Percentiles rank a stretch among this genome's conserved stretches.
phyloP scores from a whole-genome alignment of 2,329 filamentous ascomycete species.

The Incumbomyces delicatus region DNA sequence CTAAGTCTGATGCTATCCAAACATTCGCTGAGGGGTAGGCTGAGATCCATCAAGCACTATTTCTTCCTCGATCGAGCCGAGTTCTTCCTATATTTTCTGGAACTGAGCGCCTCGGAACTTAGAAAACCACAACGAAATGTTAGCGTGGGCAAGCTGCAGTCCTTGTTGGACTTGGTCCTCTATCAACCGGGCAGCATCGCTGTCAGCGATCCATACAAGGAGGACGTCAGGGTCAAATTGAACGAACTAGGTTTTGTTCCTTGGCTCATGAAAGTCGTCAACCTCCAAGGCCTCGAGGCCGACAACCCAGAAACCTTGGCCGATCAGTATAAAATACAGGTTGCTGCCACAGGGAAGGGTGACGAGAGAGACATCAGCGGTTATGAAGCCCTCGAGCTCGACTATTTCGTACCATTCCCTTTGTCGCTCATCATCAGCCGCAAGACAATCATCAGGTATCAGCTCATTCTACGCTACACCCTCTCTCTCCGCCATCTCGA shows the following conservation, averaged over 20 bases:
- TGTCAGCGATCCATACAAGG: conserved; percentile 91
- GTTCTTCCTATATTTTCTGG: conserved; percentile 96
- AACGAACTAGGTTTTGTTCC: conserved; percentile 89
- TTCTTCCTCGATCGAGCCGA: conserved; percentile 98
- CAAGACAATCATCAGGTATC: conserved; percentile 94
- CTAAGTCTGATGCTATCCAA: conserved; percentile 86
- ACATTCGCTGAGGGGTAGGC: conserved; percentile 75
- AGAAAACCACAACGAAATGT: conserved; percentile 80
- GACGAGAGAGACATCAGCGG: conserved; percentile 80
- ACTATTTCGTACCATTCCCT: conserved; percentile 90
- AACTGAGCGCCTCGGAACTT: conserved; percentile 79
- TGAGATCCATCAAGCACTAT: conserved; percentile 93
- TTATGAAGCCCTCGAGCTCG: conserved; percentile 85
- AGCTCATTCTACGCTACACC: conserved; percentile 89
- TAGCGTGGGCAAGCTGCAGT: conserved; percentile 89
- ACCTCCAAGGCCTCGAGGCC: conserved; percentile 89
- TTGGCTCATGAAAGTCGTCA: conserved; percentile 90
- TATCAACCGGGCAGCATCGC: conserved; percentile 94
- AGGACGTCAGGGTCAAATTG: conserved; percentile 96
- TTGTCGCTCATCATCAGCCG: conserved; percentile 90
- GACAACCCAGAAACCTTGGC: conserved; percentile 50
- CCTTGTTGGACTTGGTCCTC: conserved; percentile 85
- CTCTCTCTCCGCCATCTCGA: conserved; percentile 84
- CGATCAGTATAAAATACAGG: conserved; percentile 59
- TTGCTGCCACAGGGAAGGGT: conserved; percentile 38